A percentile compares a stretch with the other conserved stretches of the same genome.
Evolutionary conservation across 129 eudicot genomes (phyloP).

Genomic region (Scalesia atractyloides): DNA sequence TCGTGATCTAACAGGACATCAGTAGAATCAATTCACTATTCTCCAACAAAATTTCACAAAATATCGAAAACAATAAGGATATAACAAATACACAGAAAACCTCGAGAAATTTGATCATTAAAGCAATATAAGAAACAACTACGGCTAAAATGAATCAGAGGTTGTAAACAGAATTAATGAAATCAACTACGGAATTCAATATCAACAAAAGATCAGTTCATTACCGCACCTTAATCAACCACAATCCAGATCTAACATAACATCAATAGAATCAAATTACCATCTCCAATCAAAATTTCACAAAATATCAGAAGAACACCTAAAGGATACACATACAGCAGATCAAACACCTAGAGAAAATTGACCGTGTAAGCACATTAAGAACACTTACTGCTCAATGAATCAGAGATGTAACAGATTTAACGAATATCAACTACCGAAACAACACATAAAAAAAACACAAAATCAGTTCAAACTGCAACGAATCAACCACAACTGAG

Average conservation of each 20-base stretch:
- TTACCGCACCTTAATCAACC: not conserved
- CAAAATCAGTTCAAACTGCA: not conserved
- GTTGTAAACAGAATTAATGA: slow-evolving; percentile 14
- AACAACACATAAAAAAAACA: not conserved
- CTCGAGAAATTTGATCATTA: no score
- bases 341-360: no score
- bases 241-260: not conserved
- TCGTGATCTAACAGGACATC: no score
- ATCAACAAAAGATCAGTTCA: not conserved
- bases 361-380: no score
- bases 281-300: not conserved
- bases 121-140: no score
- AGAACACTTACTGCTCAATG: not conserved
- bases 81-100: no score
- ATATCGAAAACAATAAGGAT: no score
- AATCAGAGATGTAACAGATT: slow-evolving; percentile 18
- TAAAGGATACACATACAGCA: no score
- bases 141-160: slow-evolving; percentile 6
- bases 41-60: no score
- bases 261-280: not conserved
- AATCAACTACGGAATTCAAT: not conserved
- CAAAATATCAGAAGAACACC: no score
- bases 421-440: not conserved
- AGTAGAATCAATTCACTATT: no score
- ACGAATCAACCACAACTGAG: not conserved